Percentiles rank a stretch among this genome's conserved stretches.
Evolutionary conservation across 768 basidiomycete genomes (phyloP).

Genomic region (Gloeopeniophorella convolvens): DNA sequence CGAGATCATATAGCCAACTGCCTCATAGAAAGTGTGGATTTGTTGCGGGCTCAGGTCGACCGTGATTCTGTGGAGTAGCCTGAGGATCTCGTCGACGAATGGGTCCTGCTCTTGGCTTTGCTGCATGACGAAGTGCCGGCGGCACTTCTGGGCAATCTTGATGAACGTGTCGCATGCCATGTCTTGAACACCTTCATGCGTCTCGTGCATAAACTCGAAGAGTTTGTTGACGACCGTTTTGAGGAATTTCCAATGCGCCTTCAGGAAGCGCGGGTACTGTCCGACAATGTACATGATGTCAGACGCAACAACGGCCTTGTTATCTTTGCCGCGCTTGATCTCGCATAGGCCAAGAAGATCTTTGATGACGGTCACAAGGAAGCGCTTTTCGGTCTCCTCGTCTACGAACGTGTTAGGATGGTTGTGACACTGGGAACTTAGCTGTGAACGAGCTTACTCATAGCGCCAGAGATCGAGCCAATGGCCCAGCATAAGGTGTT

Average conservation of each 20-base stretch:
- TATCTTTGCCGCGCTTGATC: constrained; percentile 98
- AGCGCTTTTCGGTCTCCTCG: constrained; percentile 98
- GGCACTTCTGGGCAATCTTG: constrained; percentile 98
- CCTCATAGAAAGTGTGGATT: constrained; percentile 98
- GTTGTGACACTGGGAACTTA: background rate
- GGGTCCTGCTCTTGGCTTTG: constrained; percentile 96
- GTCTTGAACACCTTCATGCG: constrained; percentile 98
- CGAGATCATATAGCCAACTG: constrained; percentile 98
- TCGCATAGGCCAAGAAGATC: constrained; percentile 96
- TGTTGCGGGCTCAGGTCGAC: constrained; percentile 92
- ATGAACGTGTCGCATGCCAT: constrained; percentile 99
- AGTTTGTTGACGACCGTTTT: constrained; percentile 99
- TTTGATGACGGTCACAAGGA: constrained; percentile 98
- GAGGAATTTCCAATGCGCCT: constrained; percentile 99
- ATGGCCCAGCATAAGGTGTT: constrained; percentile 99
- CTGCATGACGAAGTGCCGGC: constrained; percentile 97
- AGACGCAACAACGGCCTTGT: constrained; percentile 97
- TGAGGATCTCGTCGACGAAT: constrained; percentile 95
- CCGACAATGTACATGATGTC: constrained; percentile 99
- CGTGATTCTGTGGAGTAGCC: constrained; percentile 87
- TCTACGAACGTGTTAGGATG: constrained; percentile 40
- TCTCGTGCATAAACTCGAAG: constrained; percentile 99
- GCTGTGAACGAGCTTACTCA: constrained; percentile 62
- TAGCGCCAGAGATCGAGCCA: constrained; percentile 96
- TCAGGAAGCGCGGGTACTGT: constrained; percentile 98